These are phyloP conservation scores for Gonapodya prolifera DNA, from an alignment of 192 early-diverging fungal genomes.

Conservation along the genomic window DNA sequence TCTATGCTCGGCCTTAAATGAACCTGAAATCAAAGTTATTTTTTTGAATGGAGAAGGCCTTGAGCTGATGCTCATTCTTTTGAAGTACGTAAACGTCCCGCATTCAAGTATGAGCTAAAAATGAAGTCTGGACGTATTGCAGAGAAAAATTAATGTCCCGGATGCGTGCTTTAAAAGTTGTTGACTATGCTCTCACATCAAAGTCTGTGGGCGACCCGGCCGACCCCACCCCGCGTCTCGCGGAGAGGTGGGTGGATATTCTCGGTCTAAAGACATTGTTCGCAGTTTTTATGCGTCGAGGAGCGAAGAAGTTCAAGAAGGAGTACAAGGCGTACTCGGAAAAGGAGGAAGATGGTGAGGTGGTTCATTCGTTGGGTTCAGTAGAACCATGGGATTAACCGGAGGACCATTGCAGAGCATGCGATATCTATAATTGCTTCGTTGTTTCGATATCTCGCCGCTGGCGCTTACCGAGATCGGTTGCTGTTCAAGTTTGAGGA, in stretches of 20 bases:
- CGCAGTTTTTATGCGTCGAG: conserved; percentile 73
- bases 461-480: conserved; percentile 49
- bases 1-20: conserved; percentile 56
- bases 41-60: conserved; percentile 81
- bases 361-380: background rate
- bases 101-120: background rate
- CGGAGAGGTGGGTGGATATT: conserved; percentile 68
- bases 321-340: conserved; percentile 65
- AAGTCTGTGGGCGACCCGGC: conserved; percentile 6
- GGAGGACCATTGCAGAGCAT: conserved; percentile 52
- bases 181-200: conserved; percentile 58
- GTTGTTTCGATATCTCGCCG: conserved; percentile 52
- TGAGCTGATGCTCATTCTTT: conserved; percentile 80
- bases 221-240: conserved; percentile 26
- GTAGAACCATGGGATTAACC: background rate
- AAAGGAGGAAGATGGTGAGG: conserved; percentile 59
- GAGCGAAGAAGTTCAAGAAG: conserved; percentile 63
- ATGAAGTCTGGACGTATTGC: background rate
- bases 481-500: conserved; percentile 75
- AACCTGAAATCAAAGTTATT: conserved; percentile 48
- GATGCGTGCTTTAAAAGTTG: conserved; percentile 72
- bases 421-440: conserved; percentile 69
- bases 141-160: conserved; percentile 68
- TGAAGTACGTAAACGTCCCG: conserved; percentile 40
- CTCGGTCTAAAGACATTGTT: conserved; percentile 77